These are phyloP conservation scores for Didymella sp. DNA, from an alignment of 2,329 filamentous ascomycete species.

Conservation along the genomic window DNA sequence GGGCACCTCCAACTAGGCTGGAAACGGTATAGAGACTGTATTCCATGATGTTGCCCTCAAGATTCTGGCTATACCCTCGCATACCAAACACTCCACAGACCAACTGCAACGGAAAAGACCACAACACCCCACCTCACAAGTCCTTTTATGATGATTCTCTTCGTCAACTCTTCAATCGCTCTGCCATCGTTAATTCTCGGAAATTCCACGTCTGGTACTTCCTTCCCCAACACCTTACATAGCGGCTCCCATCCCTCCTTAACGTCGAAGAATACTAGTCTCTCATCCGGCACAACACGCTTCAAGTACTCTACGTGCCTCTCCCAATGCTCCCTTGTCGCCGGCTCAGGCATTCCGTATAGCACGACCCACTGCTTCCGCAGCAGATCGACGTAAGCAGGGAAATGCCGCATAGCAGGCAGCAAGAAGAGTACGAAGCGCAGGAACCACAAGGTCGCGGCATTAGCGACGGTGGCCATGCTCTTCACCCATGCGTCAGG, in stretches of 20 bases:
- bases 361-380: slow-evolving; percentile 1
- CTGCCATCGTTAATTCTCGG: slow-evolving; percentile 1
- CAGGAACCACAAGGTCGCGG: not conserved
- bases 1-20: too few relatives aligned
- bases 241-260: slow-evolving; percentile 4
- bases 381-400: not conserved
- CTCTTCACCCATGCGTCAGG: slow-evolving; percentile 1
- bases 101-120: not conserved
- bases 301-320: slow-evolving; percentile 1
- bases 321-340: not conserved
- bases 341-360: not conserved
- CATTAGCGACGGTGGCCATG: not conserved
- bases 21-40: too few relatives aligned
- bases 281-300: not conserved
- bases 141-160: not conserved
- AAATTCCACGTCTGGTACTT: not conserved
- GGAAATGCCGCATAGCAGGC: not conserved
- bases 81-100: not conserved
- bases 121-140: not conserved
- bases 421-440: not conserved
- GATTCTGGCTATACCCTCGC: not conserved
- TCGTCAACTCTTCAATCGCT: not conserved
- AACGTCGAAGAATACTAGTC: slow-evolving; percentile 1
- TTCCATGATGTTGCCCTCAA: not conserved
- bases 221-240: slow-evolving; percentile 1